These are phyloP conservation scores for Pleoardoris graminearum DNA, from an alignment of 2,329 filamentous ascomycete genomes.

Conservation along the genomic window DNA sequence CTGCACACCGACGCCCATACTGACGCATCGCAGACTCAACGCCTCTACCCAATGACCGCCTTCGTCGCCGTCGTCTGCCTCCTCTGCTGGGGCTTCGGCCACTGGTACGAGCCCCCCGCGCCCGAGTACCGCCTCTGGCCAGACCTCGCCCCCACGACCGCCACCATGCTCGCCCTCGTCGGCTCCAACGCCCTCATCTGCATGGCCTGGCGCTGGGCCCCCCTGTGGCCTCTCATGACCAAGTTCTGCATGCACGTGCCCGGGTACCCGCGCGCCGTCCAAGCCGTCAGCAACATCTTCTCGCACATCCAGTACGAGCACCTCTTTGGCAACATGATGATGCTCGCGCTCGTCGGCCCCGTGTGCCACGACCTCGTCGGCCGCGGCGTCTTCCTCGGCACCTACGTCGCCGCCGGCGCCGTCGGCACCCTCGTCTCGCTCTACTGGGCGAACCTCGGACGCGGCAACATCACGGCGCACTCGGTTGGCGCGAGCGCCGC, in stretches of 20 bases:
- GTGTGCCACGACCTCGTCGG: slow-evolving; percentile 41
- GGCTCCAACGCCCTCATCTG: slow-evolving; percentile 62
- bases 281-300: slow-evolving; percentile 67
- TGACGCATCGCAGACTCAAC: slow-evolving; percentile 30
- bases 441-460: slow-evolving; percentile 41
- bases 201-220: slow-evolving; percentile 65
- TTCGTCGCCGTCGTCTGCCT: slow-evolving; percentile 36
- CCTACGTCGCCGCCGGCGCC: slow-evolving; percentile 41
- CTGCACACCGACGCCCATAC: background rate
- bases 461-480: slow-evolving; percentile 32
- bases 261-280: slow-evolving; percentile 63
- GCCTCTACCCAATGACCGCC: slow-evolving; percentile 42
- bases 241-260: slow-evolving; percentile 55
- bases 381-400: slow-evolving; percentile 40
- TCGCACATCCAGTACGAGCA: slow-evolving; percentile 69
- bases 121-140: slow-evolving; percentile 39
- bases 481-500: slow-evolving; percentile 40
- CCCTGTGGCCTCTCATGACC: slow-evolving; percentile 68
- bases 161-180: slow-evolving; percentile 63
- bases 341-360: slow-evolving; percentile 68
- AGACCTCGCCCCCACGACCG: slow-evolving; percentile 36
- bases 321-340: slow-evolving; percentile 62
- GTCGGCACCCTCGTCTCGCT: slow-evolving; percentile 34
- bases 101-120: slow-evolving; percentile 39
- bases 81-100: slow-evolving; percentile 31